phyloP scores from a whole-genome alignment of 495 filamentous ascomycete species.

The Lichenothelia convexa region DNA sequence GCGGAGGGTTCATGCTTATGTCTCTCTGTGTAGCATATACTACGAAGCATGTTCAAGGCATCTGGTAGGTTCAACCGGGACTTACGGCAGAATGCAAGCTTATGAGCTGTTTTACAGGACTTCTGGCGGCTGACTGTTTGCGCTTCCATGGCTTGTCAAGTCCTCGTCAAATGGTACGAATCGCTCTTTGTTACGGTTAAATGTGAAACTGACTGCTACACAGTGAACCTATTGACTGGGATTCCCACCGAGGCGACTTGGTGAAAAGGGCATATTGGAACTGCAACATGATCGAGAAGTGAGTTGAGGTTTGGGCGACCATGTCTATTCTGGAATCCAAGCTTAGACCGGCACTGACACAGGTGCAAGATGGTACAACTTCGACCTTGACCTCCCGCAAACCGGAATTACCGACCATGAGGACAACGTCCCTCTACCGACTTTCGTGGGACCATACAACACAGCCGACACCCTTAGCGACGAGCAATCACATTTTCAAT shows the following conservation, averaged over 20 bases:
- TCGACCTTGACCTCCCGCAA: conserved; percentile 36
- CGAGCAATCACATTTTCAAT: conserved; percentile 26
- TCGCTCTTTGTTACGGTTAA: not conserved
- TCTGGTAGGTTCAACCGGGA: conserved; percentile 24
- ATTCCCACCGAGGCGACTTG: conserved; percentile 28
- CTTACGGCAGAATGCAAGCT: not conserved
- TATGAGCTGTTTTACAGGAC: conserved; percentile 21
- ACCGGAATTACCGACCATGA: conserved; percentile 34
- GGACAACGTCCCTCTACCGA: conserved; percentile 29
- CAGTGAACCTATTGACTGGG: conserved; percentile 30
- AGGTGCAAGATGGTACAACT: conserved; percentile 20
- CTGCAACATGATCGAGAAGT: conserved; percentile 41
- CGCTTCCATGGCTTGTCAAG: conserved; percentile 34
- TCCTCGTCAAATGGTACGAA: conserved; percentile 30
- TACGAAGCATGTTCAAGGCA: conserved; percentile 32
- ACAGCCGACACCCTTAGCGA: not conserved
- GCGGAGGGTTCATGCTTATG: not conserved
- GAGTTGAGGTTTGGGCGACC: no score
- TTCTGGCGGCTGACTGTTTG: conserved; percentile 37
- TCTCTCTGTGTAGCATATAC: conserved; percentile 27
- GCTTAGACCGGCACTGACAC: not conserved
- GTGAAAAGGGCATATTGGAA: conserved; percentile 40
- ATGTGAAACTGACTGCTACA: not conserved
- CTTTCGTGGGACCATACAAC: not conserved
- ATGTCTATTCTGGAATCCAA: not conserved